Evolutionary conservation across 2,329 filamentous ascomycete genomes (phyloP), one percentile per base, ranked within the genome.

Genomic region (Aspergillus carbonarius): DNA sequence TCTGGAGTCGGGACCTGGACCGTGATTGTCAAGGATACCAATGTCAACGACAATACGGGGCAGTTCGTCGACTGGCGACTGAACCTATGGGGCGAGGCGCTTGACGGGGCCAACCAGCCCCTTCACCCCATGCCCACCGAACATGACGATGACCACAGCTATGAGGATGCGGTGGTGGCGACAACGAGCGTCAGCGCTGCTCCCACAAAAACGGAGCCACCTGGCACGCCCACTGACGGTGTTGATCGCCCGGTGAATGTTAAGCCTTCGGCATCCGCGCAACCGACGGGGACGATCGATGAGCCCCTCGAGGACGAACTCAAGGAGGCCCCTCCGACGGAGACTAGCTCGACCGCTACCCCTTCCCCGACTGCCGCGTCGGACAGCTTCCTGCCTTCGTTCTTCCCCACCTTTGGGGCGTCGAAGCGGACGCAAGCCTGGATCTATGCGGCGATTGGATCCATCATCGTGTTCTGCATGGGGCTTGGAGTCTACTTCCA

Each of bases 51-150:
- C 5, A 80, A 89, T 74, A 86, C 80, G 5, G 95, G 95, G 64
- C 87, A 81, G 9, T 96, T 98, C 68, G 83, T 87, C 48, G 93
- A 99, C 77, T 99, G 93, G 92, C 90, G 91, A 68, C 81, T 99
- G 59, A 96, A 93, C 72, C 84, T 99, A 3, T 99, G 92, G 92
- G 95, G 95, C 61, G 93, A 97, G 75, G 83, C 85, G 60, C 90
- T 91, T 66, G 91, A 98, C 71, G 83, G 86, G 35, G 80, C 83
- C 51, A 90, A 90, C 71, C 88, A 93, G 54, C 83, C 78, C 7
- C 81, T 89, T 4, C 85, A 96, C 15, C 93, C 95, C 7, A 85
- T 97, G 79, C 95, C 95, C 0, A 86, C 84, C 5, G 89, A 90
- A 51, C 81, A 91, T 47, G 93, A 97, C 63, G 92, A 98, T 70